Conservation (phyloP, 2,329 filamentous ascomycete genomes). For the Diaporthe capsici region DNA sequence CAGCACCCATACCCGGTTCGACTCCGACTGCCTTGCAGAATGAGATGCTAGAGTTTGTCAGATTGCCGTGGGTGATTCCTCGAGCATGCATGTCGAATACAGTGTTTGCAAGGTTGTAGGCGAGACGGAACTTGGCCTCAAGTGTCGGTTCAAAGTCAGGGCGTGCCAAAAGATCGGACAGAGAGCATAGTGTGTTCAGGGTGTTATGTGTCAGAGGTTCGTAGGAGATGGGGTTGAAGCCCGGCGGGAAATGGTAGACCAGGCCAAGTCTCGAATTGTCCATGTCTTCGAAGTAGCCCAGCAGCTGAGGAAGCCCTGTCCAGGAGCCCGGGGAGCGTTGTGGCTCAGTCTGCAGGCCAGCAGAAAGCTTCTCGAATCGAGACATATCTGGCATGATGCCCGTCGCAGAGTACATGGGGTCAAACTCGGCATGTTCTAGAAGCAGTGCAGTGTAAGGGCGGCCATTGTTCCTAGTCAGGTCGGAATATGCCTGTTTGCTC, state of each 20-base stretch:
- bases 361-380: constrained; percentile 74
- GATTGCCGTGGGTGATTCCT: constrained; percentile 78
- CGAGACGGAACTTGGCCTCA: constrained; percentile 83
- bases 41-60: constrained; percentile 76
- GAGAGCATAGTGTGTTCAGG: constrained; percentile 65
- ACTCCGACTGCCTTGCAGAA: constrained; percentile 68
- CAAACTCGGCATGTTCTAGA: constrained; percentile 78
- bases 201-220: constrained; percentile 65
- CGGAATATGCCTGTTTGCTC: constrained; percentile 66
- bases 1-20: constrained; percentile 57
- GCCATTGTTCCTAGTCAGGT: constrained; percentile 59
- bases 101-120: constrained; percentile 79
- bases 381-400: constrained; percentile 75
- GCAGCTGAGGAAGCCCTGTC: constrained; percentile 72
- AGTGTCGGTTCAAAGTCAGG: constrained; percentile 74
- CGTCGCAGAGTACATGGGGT: constrained; percentile 72
- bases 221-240: constrained; percentile 71
- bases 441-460: constrained; percentile 70
- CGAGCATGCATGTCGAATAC: constrained; percentile 81
- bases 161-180: constrained; percentile 66
- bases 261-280: constrained; percentile 79
- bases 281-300: constrained; percentile 83
- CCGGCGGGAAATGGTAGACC: constrained; percentile 79
- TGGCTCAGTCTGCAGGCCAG: constrained; percentile 68
- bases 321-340: constrained; percentile 68